phyloP scores from a whole-genome alignment of 176 grass and related monocot genomes.

The Oryza meyeriana region DNA sequence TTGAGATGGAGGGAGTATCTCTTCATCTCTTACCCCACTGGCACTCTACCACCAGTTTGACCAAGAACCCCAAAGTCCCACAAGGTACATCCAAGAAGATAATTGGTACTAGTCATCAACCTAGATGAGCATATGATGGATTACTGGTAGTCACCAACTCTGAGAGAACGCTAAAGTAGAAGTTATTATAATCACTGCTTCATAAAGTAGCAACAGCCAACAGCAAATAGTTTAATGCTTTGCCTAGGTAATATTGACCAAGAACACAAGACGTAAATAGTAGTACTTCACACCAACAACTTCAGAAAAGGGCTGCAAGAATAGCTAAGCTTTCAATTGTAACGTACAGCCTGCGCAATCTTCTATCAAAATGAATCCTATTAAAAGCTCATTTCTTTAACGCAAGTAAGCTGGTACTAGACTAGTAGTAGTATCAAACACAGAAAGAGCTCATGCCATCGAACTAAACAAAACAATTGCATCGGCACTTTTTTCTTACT shows the following conservation, averaged over 20 bases:
- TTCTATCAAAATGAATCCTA: not conserved
- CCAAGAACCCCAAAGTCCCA: slow-evolving; percentile 21
- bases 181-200: slow-evolving; percentile 23
- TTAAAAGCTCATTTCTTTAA: not conserved
- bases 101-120: not conserved
- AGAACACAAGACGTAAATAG: not conserved
- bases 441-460: not conserved
- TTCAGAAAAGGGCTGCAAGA: not conserved
- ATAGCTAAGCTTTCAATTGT: not conserved
- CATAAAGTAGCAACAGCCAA: slow-evolving; percentile 25
- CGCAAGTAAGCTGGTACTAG: not conserved
- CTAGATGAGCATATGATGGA: not conserved
- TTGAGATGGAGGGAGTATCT: no score
- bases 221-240: slow-evolving; percentile 26
- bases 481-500: not conserved
- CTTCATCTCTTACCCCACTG: slow-evolving; percentile 24
- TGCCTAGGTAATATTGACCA: not conserved
- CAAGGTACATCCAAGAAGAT: not conserved
- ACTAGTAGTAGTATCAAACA: not conserved
- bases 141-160: slow-evolving; percentile 3
- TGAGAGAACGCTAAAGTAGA: not conserved
- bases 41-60: slow-evolving; percentile 15
- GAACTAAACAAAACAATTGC: not conserved
- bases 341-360: not conserved
- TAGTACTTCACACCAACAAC: not conserved